Evolutionary conservation across 148 eudicot species (phyloP), one percentile per base, ranked within the genome.

Genomic region (Rhododendron henanense): DNA sequence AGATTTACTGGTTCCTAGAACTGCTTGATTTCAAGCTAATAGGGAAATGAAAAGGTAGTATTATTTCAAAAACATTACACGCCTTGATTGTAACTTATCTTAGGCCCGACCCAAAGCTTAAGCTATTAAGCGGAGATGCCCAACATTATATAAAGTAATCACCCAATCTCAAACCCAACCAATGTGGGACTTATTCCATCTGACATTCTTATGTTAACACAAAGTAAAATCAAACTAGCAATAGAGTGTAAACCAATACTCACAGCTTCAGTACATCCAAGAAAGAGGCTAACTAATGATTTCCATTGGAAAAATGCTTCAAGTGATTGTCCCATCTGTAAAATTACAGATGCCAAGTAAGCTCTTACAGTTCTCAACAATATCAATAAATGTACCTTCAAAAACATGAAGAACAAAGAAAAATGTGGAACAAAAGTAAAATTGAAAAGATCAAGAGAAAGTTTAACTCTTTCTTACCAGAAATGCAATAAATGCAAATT

Each of bases 261-360:
- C 92, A 97, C 99, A 88, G 99, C 96, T 90, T 95, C 92, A 25
- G 89, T 91, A 84, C 99, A 97, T 81, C 98, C 98, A 84, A 95
- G 86, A 53, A 97, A 91, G 82, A 97, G 98, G 89, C 93, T 93
- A 85, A 94, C 92, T 87, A 97, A 89, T 83, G 93, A 87, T 89
- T 97, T 97, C 99, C 99, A 97, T 84, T 97, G 99, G 35, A 95
- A 81, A 91, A 97, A 97, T 78, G 95, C 95, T 87, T 97, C 96
- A 83, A 97, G 95, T 48, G 99, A 97, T 89, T 97, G 99, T n/a
- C 98, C 99, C 99, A 95, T 97, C 98, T 97, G 94, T 80, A 87
- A 85, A 75, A 89, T 85, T 44, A 53, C 39, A 74, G 45, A 51
- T 77, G 37, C 50, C 81, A 74, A 45, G 59, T 82, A 37, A 37